phyloP scores from a whole-genome alignment of 2,329 filamentous ascomycete species.

The Alternaria solani region DNA sequence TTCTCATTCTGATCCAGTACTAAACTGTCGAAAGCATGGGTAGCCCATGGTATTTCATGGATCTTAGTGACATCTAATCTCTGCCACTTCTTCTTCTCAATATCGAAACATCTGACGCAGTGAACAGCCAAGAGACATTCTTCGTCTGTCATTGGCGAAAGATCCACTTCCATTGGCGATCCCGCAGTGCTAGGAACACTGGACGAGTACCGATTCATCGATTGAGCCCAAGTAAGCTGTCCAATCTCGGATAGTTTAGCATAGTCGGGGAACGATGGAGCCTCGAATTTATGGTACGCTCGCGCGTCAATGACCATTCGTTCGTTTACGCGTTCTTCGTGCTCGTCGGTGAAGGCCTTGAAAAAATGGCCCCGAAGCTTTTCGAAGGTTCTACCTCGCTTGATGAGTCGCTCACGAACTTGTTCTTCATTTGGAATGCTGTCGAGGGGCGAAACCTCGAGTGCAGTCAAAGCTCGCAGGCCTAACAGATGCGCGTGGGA shows the following conservation, averaged over 20 bases:
- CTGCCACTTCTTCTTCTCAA: slow-evolving; percentile 32
- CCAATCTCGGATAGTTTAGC: slow-evolving; percentile 17
- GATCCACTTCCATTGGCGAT: slow-evolving; percentile 10
- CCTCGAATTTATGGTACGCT: slow-evolving; percentile 20
- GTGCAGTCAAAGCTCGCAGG: slow-evolving; percentile 48
- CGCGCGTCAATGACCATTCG: slow-evolving; percentile 17
- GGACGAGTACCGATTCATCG: slow-evolving; percentile 23
- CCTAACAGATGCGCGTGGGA: slow-evolving; percentile 16
- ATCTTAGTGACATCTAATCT: slow-evolving; percentile 36
- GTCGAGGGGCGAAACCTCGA: slow-evolving; percentile 52
- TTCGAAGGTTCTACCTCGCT: slow-evolving; percentile 56
- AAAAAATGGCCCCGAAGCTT: slow-evolving; percentile 56
- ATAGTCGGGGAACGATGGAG: slow-evolving; percentile 11
- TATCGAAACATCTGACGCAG: slow-evolving; percentile 21
- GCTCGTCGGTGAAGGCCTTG: background rate
- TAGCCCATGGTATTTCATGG: slow-evolving; percentile 56
- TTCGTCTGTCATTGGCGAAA: slow-evolving; percentile 22
- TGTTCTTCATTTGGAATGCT: slow-evolving; percentile 48
- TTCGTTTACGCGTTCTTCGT: background rate
- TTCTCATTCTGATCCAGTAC: slow-evolving; percentile 60
- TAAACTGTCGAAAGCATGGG: slow-evolving; percentile 58
- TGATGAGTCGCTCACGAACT: slow-evolving; percentile 51
- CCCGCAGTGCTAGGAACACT: background rate
- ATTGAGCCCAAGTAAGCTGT: slow-evolving; percentile 23
- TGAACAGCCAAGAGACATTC: slow-evolving; percentile 22